phyloP scores from a whole-genome alignment of 257 asterid genomes.

The Solanum tarapatanum region DNA sequence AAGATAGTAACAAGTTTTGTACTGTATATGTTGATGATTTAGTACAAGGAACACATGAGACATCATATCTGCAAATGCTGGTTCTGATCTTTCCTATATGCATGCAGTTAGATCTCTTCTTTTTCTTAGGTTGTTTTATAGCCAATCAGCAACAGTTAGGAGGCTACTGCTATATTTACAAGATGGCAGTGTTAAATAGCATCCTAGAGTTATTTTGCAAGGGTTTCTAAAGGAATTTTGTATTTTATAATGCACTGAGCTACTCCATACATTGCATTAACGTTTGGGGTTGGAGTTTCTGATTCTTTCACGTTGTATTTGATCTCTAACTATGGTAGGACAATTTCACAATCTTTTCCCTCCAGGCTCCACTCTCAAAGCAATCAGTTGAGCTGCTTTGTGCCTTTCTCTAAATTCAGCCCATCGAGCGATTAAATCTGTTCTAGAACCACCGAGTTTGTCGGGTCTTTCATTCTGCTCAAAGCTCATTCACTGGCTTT shows the following conservation, averaged over 20 bases:
- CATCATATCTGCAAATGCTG: neutral
- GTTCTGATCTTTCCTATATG: neutral
- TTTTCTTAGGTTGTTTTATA: neutral
- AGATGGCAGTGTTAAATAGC: neutral
- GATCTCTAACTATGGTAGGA: neutral
- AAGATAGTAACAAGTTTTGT: constrained; percentile 26
- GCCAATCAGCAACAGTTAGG: neutral
- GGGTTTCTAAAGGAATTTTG: neutral
- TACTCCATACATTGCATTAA: neutral
- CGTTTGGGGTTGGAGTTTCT: neutral
- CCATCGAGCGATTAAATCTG: neutral
- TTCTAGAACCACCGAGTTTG: neutral
- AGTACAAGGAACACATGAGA: neutral
- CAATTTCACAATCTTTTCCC: neutral
- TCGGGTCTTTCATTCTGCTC: neutral
- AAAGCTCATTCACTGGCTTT: neutral
- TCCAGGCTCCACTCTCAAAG: neutral
- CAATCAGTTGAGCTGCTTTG: neutral
- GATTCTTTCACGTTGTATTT: neutral
- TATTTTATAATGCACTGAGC: neutral
- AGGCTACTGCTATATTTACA: neutral
- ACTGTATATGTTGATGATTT: neutral
- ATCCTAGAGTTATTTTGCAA: neutral
- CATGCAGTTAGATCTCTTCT: neutral
- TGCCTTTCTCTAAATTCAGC: neutral